Evolutionary conservation across 371 early-diverging fungal genomes (phyloP), one percentile per base, ranked within the genome.

Genomic region (Cokeromyces recurvatus): DNA sequence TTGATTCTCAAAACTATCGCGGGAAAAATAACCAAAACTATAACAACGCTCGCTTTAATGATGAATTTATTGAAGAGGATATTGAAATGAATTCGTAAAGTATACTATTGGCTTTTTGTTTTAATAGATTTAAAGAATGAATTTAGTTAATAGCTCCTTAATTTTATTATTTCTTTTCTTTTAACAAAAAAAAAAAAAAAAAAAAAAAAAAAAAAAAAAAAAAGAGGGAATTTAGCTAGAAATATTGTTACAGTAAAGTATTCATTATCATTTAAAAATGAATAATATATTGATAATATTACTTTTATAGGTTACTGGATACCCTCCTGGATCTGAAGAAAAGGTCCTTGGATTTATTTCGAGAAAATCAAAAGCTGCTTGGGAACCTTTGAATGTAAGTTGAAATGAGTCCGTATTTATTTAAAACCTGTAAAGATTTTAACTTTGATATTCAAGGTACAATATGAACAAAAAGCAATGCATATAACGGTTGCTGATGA

Each of bases 31-130:
- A 46, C 20, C 19, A 23, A 25, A 29, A 46, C 34, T n/a, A 34
- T 36, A 14, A 25, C 2, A 24, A 20, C 20, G 34, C 25, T 38
- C 51, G 67, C 17, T 67, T 61, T 24, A 65, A 57, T 23, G 54
- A 57, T 15, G 60, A 61, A 10, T 63, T 71, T 37, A 45, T 59
- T 2, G 66, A 66, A 12, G 68, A 72, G 45, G 73, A 72, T 40
- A 68, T 62, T 32, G 59, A 56, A 24, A 68, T 72, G 73, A 52
- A 44, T 6, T 41, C 54, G 46, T 54, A 56, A 43, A 32, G 27
- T 29, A 34, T 34, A 29, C 34, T 34, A n/a, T 5, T 32, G 12
- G 21, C n/a, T 19, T 43, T 20, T 17, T 21, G 21, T 15, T n/a
- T 17, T 12, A 37, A 19, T 14, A 19, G 10, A 0, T 17, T 24